Evolutionary conservation across 371 early-diverging fungal species (phyloP), one percentile per base, ranked within the genome.

Genomic region (Circinella minor): DNA sequence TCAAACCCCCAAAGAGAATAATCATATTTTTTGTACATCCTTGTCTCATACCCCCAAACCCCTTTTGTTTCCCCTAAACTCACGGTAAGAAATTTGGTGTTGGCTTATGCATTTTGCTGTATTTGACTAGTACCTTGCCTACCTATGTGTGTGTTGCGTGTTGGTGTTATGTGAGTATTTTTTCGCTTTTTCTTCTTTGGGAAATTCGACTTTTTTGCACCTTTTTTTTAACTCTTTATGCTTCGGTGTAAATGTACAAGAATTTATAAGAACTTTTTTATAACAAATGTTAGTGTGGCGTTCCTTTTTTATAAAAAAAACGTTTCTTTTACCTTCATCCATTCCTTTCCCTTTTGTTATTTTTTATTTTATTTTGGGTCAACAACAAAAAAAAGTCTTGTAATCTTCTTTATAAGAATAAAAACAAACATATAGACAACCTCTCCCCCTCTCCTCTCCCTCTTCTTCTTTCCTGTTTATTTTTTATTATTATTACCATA

Each of bases 291-390:
- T 1, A 9, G 11, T 66, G 57, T 67, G 67, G 67, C 60, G 67
- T 67, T 60, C 67, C 67, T 47, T 66, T 60, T 57, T 39, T 39
- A 46, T 46, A 63, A 47, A 43, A 43, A 43, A 37, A 49, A 48
- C 65, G 48, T 38, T 46, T 43, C 51, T 61, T 54, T 63, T 20
- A 62, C 49, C 63, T 57, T 36, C 57, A 18, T 57, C 55, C 69
- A 46, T 34, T 62, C 39, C 64, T n/a, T 55, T 63, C 18, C 27
- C 27, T 20, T 36, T 39, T 54, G 8, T 14, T 38, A 34, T 27
- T 39, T 27, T 20, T 17, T 9, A 18, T 36, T 55, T 38, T 39
- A 1, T 36, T 8, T 7, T n/a, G 15, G 48, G 55, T n/a, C 34
- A 4, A 9, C 20, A 27, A 27, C 27, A 27, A 27, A 27, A 27